These are phyloP conservation scores for Daldinia loculata DNA, from an alignment of 495 filamentous ascomycete genomes.

Conservation along the genomic window DNA sequence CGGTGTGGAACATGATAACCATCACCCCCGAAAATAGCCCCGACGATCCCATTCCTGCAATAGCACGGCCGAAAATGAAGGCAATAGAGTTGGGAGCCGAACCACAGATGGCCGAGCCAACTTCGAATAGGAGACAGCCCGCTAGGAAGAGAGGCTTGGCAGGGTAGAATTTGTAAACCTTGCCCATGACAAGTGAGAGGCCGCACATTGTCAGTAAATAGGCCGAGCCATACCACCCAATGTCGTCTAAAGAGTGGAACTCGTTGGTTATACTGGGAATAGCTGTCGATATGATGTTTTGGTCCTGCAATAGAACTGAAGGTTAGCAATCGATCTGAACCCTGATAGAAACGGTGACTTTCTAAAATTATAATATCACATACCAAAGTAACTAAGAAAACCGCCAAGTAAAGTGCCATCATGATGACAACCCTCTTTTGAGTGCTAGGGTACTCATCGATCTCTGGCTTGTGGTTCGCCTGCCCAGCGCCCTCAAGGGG, in stretches of 20 bases:
- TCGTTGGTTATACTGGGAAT: constrained; percentile 60
- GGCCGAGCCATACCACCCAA: constrained; percentile 61
- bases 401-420: constrained; percentile 19
- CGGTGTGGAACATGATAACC: constrained; percentile 56
- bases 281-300: constrained; percentile 60
- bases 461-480: background rate
- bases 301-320: constrained; percentile 16
- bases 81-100: constrained; percentile 62
- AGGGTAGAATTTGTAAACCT: constrained; percentile 51
- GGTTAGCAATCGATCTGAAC: constrained; percentile 1
- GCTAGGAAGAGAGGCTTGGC: constrained; percentile 25
- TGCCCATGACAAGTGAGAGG: constrained; percentile 53
- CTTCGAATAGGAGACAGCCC: constrained; percentile 55
- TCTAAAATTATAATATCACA: background rate
- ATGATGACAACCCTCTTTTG: constrained; percentile 20
- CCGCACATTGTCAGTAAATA: constrained; percentile 52
- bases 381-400: constrained; percentile 28
- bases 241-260: constrained; percentile 56
- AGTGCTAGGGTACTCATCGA: constrained; percentile 9
- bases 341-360: background rate
- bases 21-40: constrained; percentile 53
- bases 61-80: constrained; percentile 66
- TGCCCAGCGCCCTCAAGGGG: background rate
- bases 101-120: constrained; percentile 65
- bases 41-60: constrained; percentile 62